These are phyloP conservation scores for Hydrangea macrophylla DNA, from an alignment of 148 eudicot genomes.

Conservation along the genomic window DNA sequence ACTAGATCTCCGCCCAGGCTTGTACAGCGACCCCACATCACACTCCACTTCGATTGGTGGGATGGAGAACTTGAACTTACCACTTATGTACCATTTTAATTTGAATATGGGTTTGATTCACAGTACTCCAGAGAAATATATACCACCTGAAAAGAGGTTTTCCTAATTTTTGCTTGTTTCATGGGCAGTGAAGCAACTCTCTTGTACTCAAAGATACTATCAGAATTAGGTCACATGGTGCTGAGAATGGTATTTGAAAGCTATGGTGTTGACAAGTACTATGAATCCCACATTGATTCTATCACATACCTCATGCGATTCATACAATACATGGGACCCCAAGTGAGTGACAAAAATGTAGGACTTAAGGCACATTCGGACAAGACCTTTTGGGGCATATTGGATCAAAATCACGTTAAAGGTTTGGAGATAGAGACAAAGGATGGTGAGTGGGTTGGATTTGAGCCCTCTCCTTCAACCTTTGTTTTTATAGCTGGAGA, in stretches of 20 bases:
- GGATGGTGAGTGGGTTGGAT: conserved; percentile 46
- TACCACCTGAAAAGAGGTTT: no score
- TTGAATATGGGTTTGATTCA: not conserved
- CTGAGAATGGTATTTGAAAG: conserved; percentile 41
- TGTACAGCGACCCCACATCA: no score
- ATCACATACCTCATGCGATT: conserved; percentile 36
- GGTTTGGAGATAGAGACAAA: conserved; percentile 45
- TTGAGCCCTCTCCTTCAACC: conserved; percentile 26
- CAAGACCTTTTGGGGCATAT: conserved; percentile 39
- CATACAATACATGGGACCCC: conserved; percentile 36
- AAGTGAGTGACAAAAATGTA: conserved; percentile 16
- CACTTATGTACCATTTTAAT: not conserved
- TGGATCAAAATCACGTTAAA: conserved; percentile 39
- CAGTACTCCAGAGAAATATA: no score
- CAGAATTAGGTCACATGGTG: conserved; percentile 33
- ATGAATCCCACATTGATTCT: conserved; percentile 23
- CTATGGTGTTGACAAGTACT: conserved; percentile 43
- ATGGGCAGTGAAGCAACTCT: conserved; percentile 25
- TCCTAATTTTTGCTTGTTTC: not conserved
- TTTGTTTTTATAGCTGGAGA: conserved; percentile 48
- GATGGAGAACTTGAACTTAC: not conserved
- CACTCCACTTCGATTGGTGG: no score
- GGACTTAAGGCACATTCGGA: conserved; percentile 42
- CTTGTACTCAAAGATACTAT: conserved; percentile 30
- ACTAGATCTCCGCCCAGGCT: no score